Conservation (phyloP, 192 early-diverging fungal species). For the Backusella luteola region DNA sequence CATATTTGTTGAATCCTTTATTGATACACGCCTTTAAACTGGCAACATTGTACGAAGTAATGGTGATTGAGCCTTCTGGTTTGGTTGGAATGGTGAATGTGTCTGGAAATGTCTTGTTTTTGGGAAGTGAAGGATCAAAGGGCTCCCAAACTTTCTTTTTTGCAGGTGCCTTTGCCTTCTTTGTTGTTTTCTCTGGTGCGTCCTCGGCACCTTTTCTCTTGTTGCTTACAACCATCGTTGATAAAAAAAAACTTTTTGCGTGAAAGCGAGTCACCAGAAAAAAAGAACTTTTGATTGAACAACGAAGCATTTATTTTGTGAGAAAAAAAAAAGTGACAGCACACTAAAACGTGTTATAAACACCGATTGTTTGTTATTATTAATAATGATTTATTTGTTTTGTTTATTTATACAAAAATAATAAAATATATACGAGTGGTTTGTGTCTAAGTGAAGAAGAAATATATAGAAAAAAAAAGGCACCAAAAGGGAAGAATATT, state of each 20-base stretch:
- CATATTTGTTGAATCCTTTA: slow-evolving; percentile 76
- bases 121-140: slow-evolving; percentile 42
- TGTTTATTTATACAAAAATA: background rate
- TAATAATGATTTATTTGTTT: background rate
- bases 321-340: background rate
- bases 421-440: background rate
- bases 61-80: slow-evolving; percentile 52
- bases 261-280: slow-evolving; percentile 2
- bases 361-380: background rate
- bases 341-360: background rate
- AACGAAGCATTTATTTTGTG: background rate
- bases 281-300: background rate
- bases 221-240: background rate
- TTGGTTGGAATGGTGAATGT: slow-evolving; percentile 49
- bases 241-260: background rate
- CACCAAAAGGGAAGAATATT: background rate
- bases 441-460: background rate
- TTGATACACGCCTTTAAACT: slow-evolving; percentile 70
- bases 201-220: background rate
- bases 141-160: slow-evolving; percentile 17
- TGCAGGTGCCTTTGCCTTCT: background rate
- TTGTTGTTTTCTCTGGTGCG: background rate
- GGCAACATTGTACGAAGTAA: slow-evolving; percentile 81
- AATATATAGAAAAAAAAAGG: background rate
- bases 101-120: slow-evolving; percentile 67